These are phyloP conservation scores for Dichotomopilus funicola DNA, from an alignment of 2,329 filamentous ascomycete species.

Conservation along the genomic window DNA sequence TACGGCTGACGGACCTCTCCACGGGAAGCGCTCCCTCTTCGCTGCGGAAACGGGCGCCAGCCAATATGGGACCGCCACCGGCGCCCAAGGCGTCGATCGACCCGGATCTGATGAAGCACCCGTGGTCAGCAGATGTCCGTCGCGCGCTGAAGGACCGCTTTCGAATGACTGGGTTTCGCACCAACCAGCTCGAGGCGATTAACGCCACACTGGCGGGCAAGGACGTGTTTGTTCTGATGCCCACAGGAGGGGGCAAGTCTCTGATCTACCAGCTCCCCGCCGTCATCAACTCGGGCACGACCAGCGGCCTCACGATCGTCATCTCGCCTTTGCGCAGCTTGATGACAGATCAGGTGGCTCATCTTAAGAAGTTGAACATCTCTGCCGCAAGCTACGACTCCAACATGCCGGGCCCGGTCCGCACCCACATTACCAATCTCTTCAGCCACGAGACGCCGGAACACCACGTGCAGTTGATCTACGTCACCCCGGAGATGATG, in stretches of 20 bases:
- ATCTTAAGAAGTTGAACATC: slow-evolving; percentile 68
- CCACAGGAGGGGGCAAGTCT: slow-evolving; percentile 93
- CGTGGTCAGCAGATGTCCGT: slow-evolving; percentile 84
- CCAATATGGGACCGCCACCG: slow-evolving; percentile 27
- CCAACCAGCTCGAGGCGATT: slow-evolving; percentile 90
- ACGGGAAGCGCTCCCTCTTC: neutral
- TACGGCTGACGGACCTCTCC: slow-evolving; percentile 23
- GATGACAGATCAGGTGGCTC: slow-evolving; percentile 94
- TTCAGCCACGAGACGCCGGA: slow-evolving; percentile 62
- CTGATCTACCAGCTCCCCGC: slow-evolving; percentile 94
- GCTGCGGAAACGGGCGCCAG: slow-evolving; percentile 15
- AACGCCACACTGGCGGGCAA: slow-evolving; percentile 83
- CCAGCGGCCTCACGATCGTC: slow-evolving; percentile 81
- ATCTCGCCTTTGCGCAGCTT: slow-evolving; percentile 91
- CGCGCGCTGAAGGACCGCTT: slow-evolving; percentile 76
- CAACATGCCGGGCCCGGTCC: slow-evolving; percentile 58
- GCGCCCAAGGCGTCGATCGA: slow-evolving; percentile 35
- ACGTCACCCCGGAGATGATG: slow-evolving; percentile 96
- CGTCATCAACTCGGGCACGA: slow-evolving; percentile 72
- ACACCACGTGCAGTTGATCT: slow-evolving; percentile 75
- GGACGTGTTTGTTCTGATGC: slow-evolving; percentile 95
- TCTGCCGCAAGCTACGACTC: slow-evolving; percentile 78
- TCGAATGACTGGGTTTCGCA: slow-evolving; percentile 76
- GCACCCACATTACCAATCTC: slow-evolving; percentile 57
- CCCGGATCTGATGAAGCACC: slow-evolving; percentile 53